A percentile compares a stretch with the other conserved stretches of the same genome.
Conservation (phyloP, 768 basidiomycete genomes). For the Russula compacta region DNA sequence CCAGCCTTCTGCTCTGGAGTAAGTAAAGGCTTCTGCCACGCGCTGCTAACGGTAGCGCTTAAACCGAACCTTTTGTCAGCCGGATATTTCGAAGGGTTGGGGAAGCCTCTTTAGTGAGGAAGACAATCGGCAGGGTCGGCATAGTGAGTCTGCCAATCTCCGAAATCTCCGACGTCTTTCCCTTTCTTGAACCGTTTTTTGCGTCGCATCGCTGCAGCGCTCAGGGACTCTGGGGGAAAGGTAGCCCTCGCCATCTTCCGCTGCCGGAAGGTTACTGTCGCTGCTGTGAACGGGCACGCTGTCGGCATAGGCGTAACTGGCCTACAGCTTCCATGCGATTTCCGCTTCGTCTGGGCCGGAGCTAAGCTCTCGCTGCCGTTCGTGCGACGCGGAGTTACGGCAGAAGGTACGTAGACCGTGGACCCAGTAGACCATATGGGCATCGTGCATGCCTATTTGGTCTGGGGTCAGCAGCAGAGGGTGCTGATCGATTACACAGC, state of each 20-base stretch:
- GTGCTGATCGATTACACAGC: conserved; percentile 20
- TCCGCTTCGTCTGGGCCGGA: conserved; percentile 43
- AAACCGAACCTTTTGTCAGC: conserved; percentile 25
- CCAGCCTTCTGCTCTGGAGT: conserved; percentile 50
- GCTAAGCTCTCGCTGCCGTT: conserved; percentile 44
- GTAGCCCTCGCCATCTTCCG: conserved; percentile 39
- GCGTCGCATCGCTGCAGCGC: conserved; percentile 26
- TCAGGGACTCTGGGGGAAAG: conserved; percentile 41
- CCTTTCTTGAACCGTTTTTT: too few relatives aligned
- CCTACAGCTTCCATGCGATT: conserved; percentile 43
- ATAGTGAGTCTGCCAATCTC: conserved; percentile 26
- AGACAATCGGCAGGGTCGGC: conserved; percentile 38
- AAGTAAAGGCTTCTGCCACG: conserved; percentile 20
- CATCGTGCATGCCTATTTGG: too few relatives aligned
- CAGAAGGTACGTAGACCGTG: conserved; percentile 37
- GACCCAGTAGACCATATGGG: too few relatives aligned
- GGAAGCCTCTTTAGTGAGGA: conserved; percentile 29
- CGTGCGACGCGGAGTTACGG: conserved; percentile 39
- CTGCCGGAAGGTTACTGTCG: conserved; percentile 47
- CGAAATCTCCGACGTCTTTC: too few relatives aligned
- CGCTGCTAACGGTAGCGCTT: not conserved
- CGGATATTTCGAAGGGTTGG: conserved; percentile 45
- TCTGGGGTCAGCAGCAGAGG: not conserved
- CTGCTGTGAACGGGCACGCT: conserved; percentile 43
- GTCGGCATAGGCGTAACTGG: conserved; percentile 44